Evolutionary conservation across 371 early-diverging fungal genomes (phyloP).

Genomic region (Mucor piriformis): DNA sequence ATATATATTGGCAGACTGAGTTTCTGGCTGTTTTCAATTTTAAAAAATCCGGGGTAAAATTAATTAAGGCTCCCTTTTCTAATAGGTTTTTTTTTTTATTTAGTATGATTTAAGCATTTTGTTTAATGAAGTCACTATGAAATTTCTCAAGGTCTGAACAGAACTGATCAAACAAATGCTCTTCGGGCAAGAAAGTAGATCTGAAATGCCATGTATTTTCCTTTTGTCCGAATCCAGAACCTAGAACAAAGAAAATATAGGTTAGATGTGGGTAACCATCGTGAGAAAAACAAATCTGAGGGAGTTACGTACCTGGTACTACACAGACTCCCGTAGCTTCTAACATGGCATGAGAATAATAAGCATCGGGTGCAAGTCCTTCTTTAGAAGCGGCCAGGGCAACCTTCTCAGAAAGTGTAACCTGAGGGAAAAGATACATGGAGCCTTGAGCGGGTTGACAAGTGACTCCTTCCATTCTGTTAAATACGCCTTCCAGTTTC

Average conservation of each 20-base stretch:
- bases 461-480: conserved; percentile 81
- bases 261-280: neutral
- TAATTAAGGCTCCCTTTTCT: neutral
- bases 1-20: too few relatives aligned
- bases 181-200: conserved; percentile 94
- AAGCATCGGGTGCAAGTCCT: conserved; percentile 78
- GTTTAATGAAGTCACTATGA: conserved; percentile 74
- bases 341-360: conserved; percentile 86
- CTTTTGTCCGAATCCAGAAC: conserved; percentile 90
- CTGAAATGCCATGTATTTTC: conserved; percentile 94
- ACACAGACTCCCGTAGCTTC: conserved; percentile 90
- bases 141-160: conserved; percentile 74
- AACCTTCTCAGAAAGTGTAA: conserved; percentile 76
- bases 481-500: conserved; percentile 79
- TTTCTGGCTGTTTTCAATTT: too few relatives aligned
- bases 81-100: neutral
- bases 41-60: too few relatives aligned
- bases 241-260: conserved; percentile 19
- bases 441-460: conserved; percentile 92
- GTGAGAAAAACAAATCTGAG: conserved; percentile 12
- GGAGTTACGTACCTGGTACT: conserved; percentile 46
- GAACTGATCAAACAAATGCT: conserved; percentile 89
- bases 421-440: conserved; percentile 94
- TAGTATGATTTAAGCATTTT: neutral
- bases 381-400: conserved; percentile 68